Evolutionary conservation across 163 green algal genomes (phyloP).

Genomic region (Chlamydomonas reinhardtii): DNA sequence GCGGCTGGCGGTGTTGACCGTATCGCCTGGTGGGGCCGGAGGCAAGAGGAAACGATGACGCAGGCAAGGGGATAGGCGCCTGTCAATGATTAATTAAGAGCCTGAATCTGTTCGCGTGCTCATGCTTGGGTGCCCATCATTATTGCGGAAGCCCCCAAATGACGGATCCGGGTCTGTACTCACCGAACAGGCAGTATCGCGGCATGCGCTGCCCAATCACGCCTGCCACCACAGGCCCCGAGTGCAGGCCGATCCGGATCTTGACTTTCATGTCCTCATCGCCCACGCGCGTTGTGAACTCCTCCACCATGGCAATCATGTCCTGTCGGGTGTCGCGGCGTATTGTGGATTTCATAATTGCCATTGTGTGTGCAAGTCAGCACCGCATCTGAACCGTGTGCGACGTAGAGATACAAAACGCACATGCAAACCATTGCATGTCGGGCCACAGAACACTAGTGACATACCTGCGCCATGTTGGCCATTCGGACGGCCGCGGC

Average conservation of each 20-base stretch:
- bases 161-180: no score
- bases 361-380: no score
- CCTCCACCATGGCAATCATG: slow-evolving; percentile 39
- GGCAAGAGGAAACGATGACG: background rate
- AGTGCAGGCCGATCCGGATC: slow-evolving; percentile 52
- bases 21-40: background rate
- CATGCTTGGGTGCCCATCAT: no score
- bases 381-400: no score
- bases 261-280: slow-evolving; percentile 35
- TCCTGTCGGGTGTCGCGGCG: slow-evolving; percentile 10
- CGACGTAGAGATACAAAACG: no score
- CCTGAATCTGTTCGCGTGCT: no score
- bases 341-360: no score
- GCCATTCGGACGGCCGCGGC: slow-evolving; percentile 28
- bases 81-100: no score
- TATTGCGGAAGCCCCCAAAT: no score
- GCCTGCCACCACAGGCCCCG: slow-evolving; percentile 28
- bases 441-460: no score
- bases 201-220: slow-evolving; percentile 49
- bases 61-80: no score
- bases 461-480: slow-evolving; percentile 30
- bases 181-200: slow-evolving; percentile 50
- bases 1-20: slow-evolving; percentile 50
- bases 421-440: no score
- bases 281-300: background rate